A percentile compares a stretch with the other conserved stretches of the same genome.
Conservation (phyloP, 495 filamentous ascomycete species). For the Aspergillus indologenus region DNA sequence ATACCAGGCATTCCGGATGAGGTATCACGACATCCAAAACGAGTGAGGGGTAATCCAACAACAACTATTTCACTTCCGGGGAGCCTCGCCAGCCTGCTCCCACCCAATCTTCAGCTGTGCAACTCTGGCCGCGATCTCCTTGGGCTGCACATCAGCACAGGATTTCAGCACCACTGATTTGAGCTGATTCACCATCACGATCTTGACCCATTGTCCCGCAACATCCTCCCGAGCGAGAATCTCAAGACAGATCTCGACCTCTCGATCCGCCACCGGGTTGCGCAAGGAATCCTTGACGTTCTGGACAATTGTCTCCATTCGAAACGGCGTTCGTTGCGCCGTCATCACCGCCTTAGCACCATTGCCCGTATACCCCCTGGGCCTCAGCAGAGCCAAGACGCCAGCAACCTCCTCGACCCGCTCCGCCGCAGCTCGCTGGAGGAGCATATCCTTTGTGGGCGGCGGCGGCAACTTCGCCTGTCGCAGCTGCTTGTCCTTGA, state of each 20-base stretch:
- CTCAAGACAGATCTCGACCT: conserved; percentile 43
- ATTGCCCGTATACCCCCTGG: conserved; percentile 33
- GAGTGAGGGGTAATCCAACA: conserved; percentile 19
- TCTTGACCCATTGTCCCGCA: conserved; percentile 43
- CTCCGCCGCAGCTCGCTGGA: conserved; percentile 38
- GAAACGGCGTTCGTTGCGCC: conserved; percentile 41
- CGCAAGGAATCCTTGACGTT: conserved; percentile 41
- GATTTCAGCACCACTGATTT: conserved; percentile 46
- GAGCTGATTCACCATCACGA: conserved; percentile 41
- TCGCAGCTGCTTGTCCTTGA: conserved; percentile 43
- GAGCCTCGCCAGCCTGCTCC: conserved; percentile 7
- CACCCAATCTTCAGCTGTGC: conserved; percentile 33
- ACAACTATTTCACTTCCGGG: conserved; percentile 13
- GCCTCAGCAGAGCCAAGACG: conserved; percentile 39
- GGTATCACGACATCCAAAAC: conserved; percentile 23
- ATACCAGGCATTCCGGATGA: conserved; percentile 24
- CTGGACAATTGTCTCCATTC: conserved; percentile 36
- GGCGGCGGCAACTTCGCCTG: conserved; percentile 45
- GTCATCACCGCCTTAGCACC: conserved; percentile 33
- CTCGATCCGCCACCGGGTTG: conserved; percentile 38
- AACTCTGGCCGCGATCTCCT: conserved; percentile 38
- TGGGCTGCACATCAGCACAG: conserved; percentile 37
- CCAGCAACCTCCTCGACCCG: conserved; percentile 42
- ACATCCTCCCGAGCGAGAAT: conserved; percentile 39
- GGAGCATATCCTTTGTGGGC: conserved; percentile 40